Conservation (phyloP, 2,329 filamentous ascomycete species). For the Colletotrichum graminicola region DNA sequence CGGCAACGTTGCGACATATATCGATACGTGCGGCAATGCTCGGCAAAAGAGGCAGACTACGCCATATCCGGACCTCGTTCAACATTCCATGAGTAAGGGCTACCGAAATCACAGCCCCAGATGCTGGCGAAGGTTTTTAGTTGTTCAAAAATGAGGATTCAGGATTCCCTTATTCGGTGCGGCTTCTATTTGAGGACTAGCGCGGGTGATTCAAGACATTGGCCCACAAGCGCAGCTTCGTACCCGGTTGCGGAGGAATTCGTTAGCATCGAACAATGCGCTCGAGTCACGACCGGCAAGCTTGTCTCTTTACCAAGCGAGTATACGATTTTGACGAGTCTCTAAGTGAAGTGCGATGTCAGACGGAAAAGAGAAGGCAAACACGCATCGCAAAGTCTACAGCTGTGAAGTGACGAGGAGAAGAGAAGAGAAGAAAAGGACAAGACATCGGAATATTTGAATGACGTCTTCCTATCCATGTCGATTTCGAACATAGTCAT, state of each 20-base stretch:
- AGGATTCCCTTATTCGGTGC: neutral
- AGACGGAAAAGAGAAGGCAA: neutral
- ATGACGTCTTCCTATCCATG: neutral
- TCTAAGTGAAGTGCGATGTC: neutral
- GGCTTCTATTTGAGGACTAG: neutral
- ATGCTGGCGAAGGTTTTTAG: neutral
- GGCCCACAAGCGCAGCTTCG: neutral
- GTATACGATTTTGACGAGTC: neutral
- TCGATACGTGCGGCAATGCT: neutral
- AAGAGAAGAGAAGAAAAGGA: neutral
- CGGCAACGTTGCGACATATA: neutral
- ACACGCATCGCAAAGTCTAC: neutral
- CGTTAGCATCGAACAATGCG: neutral
- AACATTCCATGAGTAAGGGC: neutral
- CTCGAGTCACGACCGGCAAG: neutral
- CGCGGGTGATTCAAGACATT: neutral
- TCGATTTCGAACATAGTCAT: neutral
- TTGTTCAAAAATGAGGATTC: neutral
- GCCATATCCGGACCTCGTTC: neutral
- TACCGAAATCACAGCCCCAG: neutral
- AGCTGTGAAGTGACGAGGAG: neutral
- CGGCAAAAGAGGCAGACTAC: neutral
- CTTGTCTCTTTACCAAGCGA: neutral
- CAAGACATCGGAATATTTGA: neutral
- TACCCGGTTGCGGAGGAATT: neutral